phyloP scores from a whole-genome alignment of 2,329 filamentous ascomycete species.

The Diplodia scrobiculata region DNA sequence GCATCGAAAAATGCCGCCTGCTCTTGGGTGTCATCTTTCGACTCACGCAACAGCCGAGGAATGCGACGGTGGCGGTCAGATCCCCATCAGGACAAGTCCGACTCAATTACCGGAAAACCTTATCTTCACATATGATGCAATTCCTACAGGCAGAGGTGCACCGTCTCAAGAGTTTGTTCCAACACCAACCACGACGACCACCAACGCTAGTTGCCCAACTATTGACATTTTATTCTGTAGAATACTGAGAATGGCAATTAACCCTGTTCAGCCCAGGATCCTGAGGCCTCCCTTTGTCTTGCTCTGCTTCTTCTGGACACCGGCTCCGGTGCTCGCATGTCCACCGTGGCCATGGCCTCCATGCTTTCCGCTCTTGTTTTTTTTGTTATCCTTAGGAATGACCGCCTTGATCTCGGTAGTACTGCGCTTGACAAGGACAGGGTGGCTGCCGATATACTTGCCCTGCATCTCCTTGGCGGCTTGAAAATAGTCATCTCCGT shows the following conservation, averaged over 20 bases:
- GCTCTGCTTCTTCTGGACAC: slow-evolving; percentile 45
- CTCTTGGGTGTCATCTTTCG: neutral
- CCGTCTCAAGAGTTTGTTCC: neutral
- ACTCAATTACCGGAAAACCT: neutral
- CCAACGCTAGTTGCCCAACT: neutral
- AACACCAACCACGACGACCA: neutral
- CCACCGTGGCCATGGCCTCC: slow-evolving; percentile 34
- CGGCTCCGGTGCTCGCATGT: slow-evolving; percentile 44
- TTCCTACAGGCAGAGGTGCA: neutral
- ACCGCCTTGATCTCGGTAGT: slow-evolving; percentile 87
- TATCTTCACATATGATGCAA: neutral
- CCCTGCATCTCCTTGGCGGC: slow-evolving; percentile 98
- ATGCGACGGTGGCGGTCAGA: neutral
- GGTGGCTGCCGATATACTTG: slow-evolving; percentile 98
- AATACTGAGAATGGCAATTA: neutral
- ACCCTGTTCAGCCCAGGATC: slow-evolving; percentile 39
- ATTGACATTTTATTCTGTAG: neutral
- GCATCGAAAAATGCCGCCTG: neutral
- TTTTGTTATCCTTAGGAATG: slow-evolving; percentile 53
- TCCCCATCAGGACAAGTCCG: neutral
- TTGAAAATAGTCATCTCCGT: slow-evolving; percentile 94
- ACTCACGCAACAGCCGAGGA: neutral
- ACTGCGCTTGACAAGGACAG: slow-evolving; percentile 81
- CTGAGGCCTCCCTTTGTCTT: slow-evolving; percentile 46
- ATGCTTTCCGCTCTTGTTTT: slow-evolving; percentile 53